phyloP scores from a whole-genome alignment of 768 basidiomycete genomes.

The Leccinum longicurvipes region DNA sequence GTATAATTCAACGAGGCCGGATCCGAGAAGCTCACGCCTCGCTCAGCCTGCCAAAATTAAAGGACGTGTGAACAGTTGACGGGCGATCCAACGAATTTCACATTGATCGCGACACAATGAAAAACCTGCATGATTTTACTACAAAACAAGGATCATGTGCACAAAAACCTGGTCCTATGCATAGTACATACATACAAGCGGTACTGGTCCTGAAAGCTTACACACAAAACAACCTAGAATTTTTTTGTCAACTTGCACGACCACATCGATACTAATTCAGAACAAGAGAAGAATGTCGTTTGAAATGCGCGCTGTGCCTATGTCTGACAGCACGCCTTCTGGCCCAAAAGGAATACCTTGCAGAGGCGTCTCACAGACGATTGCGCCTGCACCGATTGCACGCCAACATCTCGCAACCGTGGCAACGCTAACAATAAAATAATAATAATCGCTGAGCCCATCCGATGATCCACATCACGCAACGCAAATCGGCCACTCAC shows the following conservation, averaged over 20 bases:
- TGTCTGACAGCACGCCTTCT: neutral
- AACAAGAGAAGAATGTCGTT: neutral
- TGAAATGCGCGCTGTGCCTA: neutral
- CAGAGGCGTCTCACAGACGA: conserved; percentile 22
- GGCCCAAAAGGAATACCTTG: neutral
- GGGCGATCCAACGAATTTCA: neutral
- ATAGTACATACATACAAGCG: neutral
- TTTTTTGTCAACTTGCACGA: neutral
- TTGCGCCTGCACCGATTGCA: conserved; percentile 39
- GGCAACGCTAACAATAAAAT: conserved; percentile 29
- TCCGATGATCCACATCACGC: neutral
- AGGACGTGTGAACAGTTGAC: neutral
- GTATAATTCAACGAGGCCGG: too few relatives aligned
- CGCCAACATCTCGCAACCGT: conserved; percentile 30
- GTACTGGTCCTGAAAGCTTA: neutral
- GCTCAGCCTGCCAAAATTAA: neutral
- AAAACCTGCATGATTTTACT: neutral
- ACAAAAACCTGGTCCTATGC: neutral
- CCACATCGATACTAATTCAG: neutral
- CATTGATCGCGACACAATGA: too few relatives aligned
- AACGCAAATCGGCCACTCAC: conserved; percentile 34
- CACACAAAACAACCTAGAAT: neutral
- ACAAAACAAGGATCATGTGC: neutral
- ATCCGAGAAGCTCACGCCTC: neutral
- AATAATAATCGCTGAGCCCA: neutral